Conservation (phyloP, 768 basidiomycete species). For the Clitopilus passeckerianus region DNA sequence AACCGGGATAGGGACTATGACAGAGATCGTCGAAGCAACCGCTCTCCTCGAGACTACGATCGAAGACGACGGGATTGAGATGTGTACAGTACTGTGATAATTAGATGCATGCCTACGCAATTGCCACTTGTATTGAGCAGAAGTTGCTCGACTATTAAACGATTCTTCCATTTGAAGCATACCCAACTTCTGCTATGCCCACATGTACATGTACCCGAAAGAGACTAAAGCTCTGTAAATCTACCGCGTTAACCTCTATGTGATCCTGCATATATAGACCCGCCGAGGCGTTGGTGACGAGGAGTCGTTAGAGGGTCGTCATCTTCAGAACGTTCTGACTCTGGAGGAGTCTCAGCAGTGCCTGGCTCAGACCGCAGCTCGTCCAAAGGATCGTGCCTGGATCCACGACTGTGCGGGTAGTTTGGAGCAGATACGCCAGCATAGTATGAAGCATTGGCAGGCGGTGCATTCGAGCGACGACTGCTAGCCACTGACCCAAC, state of each 20-base stretch:
- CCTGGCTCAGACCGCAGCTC: background rate
- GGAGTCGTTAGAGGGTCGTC: background rate
- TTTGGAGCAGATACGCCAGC: background rate
- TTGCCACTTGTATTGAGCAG: too few relatives aligned
- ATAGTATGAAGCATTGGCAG: background rate
- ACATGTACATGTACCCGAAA: too few relatives aligned
- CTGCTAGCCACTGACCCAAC: background rate
- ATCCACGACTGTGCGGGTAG: background rate
- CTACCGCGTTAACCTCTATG: background rate
- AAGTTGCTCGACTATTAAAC: too few relatives aligned
- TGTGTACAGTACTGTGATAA: background rate
- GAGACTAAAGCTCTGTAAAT: too few relatives aligned
- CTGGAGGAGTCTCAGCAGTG: background rate
- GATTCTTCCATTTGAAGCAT: too few relatives aligned
- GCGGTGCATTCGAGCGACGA: background rate
- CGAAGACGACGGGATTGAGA: conserved; percentile 17
- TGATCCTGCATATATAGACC: background rate
- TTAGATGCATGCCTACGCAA: background rate
- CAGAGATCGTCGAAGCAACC: conserved; percentile 25
- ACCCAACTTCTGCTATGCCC: too few relatives aligned
- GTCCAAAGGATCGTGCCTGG: background rate
- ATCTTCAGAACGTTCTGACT: background rate
- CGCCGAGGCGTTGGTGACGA: background rate
- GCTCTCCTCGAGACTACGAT: conserved; percentile 18
- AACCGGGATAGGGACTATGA: conserved; percentile 21